Evolutionary conservation across 768 basidiomycete genomes (phyloP).

Genomic region (Russula sp.): DNA sequence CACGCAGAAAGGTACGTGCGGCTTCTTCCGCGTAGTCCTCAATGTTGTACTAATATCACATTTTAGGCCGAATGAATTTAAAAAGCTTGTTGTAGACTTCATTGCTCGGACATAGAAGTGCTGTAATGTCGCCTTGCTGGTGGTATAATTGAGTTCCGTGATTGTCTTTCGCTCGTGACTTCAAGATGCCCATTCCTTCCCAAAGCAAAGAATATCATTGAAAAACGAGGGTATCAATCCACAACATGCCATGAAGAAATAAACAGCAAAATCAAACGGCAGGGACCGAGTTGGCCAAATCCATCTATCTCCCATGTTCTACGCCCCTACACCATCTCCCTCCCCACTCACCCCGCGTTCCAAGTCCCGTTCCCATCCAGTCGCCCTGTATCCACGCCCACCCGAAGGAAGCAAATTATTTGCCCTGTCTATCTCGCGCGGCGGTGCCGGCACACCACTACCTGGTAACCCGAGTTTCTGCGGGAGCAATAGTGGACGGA

Average conservation of each 20-base stretch:
- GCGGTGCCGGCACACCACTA: slow-evolving; percentile 1
- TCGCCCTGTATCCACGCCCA: slow-evolving; percentile 1
- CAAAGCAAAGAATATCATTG: slow-evolving; percentile 20
- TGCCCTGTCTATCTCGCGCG: slow-evolving; percentile 23
- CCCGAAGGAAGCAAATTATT: slow-evolving; percentile 22
- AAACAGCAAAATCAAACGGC: slow-evolving; percentile 1
- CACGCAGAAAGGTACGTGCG: slow-evolving; percentile 67
- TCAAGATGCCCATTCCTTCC: no score
- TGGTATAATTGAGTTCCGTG: background rate
- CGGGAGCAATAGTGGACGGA: slow-evolving; percentile 32
- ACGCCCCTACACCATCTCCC: background rate
- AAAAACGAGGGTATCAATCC: slow-evolving; percentile 19
- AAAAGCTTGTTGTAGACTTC: slow-evolving; percentile 38
- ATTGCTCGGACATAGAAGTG: slow-evolving; percentile 33
- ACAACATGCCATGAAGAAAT: slow-evolving; percentile 6
- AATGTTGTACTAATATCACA: slow-evolving; percentile 3
- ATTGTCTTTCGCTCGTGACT: slow-evolving; percentile 7
- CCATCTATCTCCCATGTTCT: background rate
- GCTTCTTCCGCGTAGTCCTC: background rate
- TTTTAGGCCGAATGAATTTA: slow-evolving; percentile 56
- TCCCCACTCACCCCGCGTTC: slow-evolving; percentile 14
- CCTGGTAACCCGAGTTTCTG: slow-evolving; percentile 30
- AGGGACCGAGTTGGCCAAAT: background rate
- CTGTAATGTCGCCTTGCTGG: background rate
- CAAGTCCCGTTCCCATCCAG: slow-evolving; percentile 19